phyloP scores from a whole-genome alignment of 441 rosid species.

The Aleurites moluccanus region DNA sequence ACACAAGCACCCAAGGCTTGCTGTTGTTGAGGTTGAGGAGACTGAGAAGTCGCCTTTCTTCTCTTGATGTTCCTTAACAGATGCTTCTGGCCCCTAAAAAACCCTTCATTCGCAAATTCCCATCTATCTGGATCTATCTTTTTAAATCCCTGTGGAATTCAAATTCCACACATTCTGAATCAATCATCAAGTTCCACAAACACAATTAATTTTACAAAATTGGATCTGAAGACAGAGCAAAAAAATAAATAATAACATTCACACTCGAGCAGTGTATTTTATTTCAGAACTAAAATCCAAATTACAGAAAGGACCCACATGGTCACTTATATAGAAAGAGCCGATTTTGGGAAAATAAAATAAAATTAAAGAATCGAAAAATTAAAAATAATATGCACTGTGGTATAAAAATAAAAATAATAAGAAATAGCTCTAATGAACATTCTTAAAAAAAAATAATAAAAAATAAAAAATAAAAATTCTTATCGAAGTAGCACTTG shows the following conservation, averaged over 20 bases:
- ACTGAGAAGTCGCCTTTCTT: constrained; percentile 44
- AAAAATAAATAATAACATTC: background rate
- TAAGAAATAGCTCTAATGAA: background rate
- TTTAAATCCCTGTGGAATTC: constrained; percentile 66
- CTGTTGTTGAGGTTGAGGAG: constrained; percentile 31
- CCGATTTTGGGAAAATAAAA: constrained; percentile 8
- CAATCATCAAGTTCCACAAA: background rate
- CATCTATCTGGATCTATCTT: constrained; percentile 84
- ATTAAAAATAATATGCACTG: too few relatives aligned
- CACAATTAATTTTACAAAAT: background rate
- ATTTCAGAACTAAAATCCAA: background rate
- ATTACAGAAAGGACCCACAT: constrained; percentile 28
- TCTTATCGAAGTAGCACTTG: background rate
- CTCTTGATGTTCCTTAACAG: constrained; percentile 68
- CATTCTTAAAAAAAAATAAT: too few relatives aligned
- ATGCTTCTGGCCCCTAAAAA: constrained; percentile 65
- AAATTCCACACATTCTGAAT: background rate
- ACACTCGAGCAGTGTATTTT: background rate
- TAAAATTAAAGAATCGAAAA: background rate
- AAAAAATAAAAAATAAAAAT: background rate
- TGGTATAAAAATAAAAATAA: background rate
- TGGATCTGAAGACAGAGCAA: background rate
- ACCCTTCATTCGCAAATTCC: constrained; percentile 86
- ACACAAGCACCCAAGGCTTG: constrained; percentile 43
- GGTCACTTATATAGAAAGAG: constrained; percentile 20